Percentiles rank a stretch among this genome's conserved stretches.
Conservation (phyloP, 805 yeast genomes). For the Blastobotrys parvus region DNA sequence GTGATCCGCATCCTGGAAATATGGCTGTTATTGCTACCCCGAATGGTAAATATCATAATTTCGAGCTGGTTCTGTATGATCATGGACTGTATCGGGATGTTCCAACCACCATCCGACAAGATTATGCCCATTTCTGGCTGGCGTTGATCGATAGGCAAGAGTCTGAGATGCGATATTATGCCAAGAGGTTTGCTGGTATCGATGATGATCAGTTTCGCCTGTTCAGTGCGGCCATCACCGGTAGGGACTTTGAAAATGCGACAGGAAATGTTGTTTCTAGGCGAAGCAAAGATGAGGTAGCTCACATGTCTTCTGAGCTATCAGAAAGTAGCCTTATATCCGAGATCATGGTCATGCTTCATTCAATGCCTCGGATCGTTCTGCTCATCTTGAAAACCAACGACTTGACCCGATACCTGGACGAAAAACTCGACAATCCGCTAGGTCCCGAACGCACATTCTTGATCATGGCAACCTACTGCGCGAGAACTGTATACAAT, state of each 20-base stretch:
- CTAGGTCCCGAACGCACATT: conserved; percentile 84
- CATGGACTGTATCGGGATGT: conserved; percentile 90
- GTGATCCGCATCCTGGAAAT: conserved; percentile 98
- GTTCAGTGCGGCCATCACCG: conserved; percentile 91
- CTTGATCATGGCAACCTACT: conserved; percentile 80
- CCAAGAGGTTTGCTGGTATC: conserved; percentile 71
- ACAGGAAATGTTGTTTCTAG: conserved; percentile 40
- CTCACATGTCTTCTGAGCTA: conserved; percentile 55
- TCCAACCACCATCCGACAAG: conserved; percentile 63
- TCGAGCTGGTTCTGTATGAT: conserved; percentile 86
- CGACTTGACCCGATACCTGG: conserved; percentile 83
- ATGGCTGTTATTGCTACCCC: conserved; percentile 57
- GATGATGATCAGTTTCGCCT: conserved; percentile 69
- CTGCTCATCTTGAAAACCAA: conserved; percentile 84
- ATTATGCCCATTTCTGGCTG: conserved; percentile 89
- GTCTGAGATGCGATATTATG: conserved; percentile 60
- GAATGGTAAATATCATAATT: conserved; percentile 45
- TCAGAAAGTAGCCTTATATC: conserved; percentile 51
- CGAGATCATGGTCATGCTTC: conserved; percentile 69
- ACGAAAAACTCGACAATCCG: conserved; percentile 73
- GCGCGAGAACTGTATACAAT: conserved; percentile 70
- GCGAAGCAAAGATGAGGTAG: conserved; percentile 56
- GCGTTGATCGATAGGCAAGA: conserved; percentile 69
- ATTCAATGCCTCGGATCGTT: conserved; percentile 78
- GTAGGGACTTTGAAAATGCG: conserved; percentile 77